These are phyloP conservation scores for Hanseniaspora taiwanica DNA, from an alignment of 805 yeast species.

Conservation along the genomic window DNA sequence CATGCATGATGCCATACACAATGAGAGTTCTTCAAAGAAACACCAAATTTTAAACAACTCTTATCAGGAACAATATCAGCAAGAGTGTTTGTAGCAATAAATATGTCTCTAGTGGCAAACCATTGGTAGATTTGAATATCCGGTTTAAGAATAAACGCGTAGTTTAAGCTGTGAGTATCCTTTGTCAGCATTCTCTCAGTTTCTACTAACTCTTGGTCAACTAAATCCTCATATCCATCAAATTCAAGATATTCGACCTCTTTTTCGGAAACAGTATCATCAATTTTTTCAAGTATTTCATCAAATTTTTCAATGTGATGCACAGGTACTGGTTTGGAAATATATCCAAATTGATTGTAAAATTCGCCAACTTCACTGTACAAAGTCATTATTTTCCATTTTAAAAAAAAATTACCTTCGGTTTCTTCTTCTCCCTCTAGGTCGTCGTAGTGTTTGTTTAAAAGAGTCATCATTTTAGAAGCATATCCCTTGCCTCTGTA, in stretches of 20 bases:
- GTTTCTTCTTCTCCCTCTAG: constrained; percentile 8
- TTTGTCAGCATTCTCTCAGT: constrained; percentile 11
- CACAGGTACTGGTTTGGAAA: constrained; percentile 26
- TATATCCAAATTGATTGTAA: constrained; percentile 52
- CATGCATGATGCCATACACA: constrained; percentile 35
- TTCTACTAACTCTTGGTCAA: constrained; percentile 16
- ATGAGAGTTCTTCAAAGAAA: constrained; percentile 20
- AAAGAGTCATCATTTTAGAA: constrained; percentile 27
- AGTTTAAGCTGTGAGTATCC: constrained; percentile 6
- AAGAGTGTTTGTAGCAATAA: constrained; percentile 16
- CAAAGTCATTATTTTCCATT: constrained; percentile 29
- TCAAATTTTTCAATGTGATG: constrained; percentile 20
- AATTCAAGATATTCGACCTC: constrained; percentile 19
- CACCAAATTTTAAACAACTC: constrained; percentile 20
- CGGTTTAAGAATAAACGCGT: constrained; percentile 24
- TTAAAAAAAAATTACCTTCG: constrained; percentile 17
- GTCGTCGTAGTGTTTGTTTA: constrained; percentile 25
- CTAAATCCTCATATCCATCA: constrained; percentile 22
- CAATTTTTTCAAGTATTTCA: constrained; percentile 6
- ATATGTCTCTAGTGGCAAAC: constrained; percentile 29
- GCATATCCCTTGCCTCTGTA: constrained; percentile 48
- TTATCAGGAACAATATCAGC: constrained; percentile 8
- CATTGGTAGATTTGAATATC: constrained; percentile 27
- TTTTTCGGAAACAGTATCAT: too few relatives aligned
- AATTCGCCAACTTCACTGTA: constrained; percentile 67